These are phyloP conservation scores for Debaryomyces singareniensis DNA, from an alignment of 1,139 yeast genomes.

Conservation along the genomic window DNA sequence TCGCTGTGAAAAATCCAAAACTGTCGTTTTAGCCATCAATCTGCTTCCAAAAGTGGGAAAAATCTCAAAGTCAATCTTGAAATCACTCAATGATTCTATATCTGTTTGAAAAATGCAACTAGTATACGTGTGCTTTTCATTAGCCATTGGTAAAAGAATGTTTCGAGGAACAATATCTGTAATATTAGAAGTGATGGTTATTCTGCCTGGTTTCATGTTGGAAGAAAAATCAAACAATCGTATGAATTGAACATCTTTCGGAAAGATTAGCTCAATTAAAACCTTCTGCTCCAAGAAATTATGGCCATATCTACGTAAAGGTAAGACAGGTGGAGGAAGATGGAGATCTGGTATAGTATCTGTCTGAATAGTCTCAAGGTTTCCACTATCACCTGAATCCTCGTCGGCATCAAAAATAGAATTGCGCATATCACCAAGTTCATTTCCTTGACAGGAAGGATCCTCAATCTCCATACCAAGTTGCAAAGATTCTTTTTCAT, in stretches of 20 bases:
- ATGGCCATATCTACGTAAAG: constrained; percentile 90
- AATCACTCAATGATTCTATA: constrained; percentile 55
- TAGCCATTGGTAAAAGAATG: constrained; percentile 70
- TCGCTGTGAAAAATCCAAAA: constrained; percentile 48
- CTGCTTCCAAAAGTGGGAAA: constrained; percentile 95
- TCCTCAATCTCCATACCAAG: background rate
- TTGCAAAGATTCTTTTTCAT: background rate
- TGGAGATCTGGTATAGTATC: constrained; percentile 86
- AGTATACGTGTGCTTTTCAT: constrained; percentile 46
- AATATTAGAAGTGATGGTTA: constrained; percentile 69
- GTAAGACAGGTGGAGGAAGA: constrained; percentile 93
- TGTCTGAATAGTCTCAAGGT: constrained; percentile 28
- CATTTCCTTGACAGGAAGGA: constrained; percentile 1
- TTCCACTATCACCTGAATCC: constrained; percentile 36
- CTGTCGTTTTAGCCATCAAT: constrained; percentile 82
- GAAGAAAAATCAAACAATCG: constrained; percentile 41
- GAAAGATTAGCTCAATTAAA: constrained; percentile 67
- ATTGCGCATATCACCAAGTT: constrained; percentile 6
- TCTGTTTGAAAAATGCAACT: constrained; percentile 84
- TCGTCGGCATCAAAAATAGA: constrained; percentile 31
- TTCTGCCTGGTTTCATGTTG: constrained; percentile 45
- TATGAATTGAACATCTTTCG: constrained; percentile 50
- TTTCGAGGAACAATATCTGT: constrained; percentile 82
- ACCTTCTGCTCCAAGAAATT: constrained; percentile 88
- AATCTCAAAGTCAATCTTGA: constrained; percentile 81